These are phyloP conservation scores for Rhytidhysteron rufulum DNA, from an alignment of 2,329 filamentous ascomycete species.

Conservation along the genomic window DNA sequence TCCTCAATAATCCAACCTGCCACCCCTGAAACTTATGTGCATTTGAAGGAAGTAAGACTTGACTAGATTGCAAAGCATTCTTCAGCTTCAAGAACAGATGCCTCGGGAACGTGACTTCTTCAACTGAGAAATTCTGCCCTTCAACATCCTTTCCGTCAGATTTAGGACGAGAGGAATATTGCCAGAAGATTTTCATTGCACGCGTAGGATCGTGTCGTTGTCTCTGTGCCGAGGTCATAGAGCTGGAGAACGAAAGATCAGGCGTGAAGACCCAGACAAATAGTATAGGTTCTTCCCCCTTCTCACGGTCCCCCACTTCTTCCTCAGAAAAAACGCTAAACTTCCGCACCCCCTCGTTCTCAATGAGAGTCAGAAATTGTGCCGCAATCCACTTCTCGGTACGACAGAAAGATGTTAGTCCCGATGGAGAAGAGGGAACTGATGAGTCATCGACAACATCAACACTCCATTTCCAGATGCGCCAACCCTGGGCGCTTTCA, in stretches of 20 bases:
- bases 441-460: conserved; percentile 16
- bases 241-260: conserved; percentile 54
- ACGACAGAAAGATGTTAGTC: no score
- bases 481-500: conserved; percentile 41
- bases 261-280: conserved; percentile 57
- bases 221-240: conserved; percentile 17
- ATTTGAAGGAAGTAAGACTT: conserved; percentile 49
- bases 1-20: conserved; percentile 61
- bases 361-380: conserved; percentile 53
- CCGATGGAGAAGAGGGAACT: conserved; percentile 1
- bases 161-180: conserved; percentile 23
- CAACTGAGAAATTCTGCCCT: conserved; percentile 41
- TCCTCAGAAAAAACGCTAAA: no score
- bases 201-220: conserved; percentile 36
- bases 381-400: conserved; percentile 49
- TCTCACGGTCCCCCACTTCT: no score
- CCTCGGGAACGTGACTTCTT: conserved; percentile 51
- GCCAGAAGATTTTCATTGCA: conserved; percentile 58
- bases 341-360: conserved; percentile 53
- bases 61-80: conserved; percentile 47
- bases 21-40: conserved; percentile 62
- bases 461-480: conserved; percentile 50
- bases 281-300: no score
- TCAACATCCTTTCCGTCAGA: conserved; percentile 22
- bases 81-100: conserved; percentile 48